Evolutionary conservation across 2,329 filamentous ascomycete species (phyloP).

Genomic region (Arthrobotrys pseudoclavata): DNA sequence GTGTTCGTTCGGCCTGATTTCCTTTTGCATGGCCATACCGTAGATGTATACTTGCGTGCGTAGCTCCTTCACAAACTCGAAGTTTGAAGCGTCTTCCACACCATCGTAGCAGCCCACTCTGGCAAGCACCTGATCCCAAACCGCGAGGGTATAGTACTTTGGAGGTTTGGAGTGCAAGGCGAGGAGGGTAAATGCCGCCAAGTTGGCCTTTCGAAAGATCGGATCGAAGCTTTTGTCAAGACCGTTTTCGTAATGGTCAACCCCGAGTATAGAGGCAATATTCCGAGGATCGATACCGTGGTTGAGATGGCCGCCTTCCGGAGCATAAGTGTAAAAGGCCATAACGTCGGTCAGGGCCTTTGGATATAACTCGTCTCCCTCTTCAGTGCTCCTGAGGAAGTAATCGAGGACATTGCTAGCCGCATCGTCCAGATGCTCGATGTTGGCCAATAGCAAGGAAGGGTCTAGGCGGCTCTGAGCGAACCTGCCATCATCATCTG

Average conservation of each 20-base stretch:
- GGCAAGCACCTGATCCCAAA: neutral
- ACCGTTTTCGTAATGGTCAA: neutral
- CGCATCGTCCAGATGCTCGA: neutral
- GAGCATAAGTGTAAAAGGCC: neutral
- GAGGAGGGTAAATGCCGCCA: slow-evolving; percentile 21
- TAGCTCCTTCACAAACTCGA: slow-evolving; percentile 16
- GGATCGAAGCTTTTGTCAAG: slow-evolving; percentile 10
- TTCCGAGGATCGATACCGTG: slow-evolving; percentile 19
- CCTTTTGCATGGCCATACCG: neutral
- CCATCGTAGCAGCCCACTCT: neutral
- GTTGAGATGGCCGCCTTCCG: neutral
- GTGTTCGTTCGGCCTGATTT: neutral
- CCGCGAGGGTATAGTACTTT: slow-evolving; percentile 21
- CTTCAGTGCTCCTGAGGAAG: neutral
- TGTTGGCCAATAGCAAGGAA: slow-evolving; percentile 2
- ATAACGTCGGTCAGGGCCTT: slow-evolving; percentile 1
- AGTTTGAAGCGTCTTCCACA: slow-evolving; percentile 13
- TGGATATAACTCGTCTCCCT: neutral
- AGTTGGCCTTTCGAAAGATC: slow-evolving; percentile 44
- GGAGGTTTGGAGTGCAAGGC: neutral
- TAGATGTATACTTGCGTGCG: slow-evolving; percentile 44
- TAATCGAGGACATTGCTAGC: neutral
- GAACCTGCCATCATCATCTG: neutral
- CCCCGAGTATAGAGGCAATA: neutral
- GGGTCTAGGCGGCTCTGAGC: neutral